Conservation (phyloP, 2,329 filamentous ascomycete species). For the Nannizzia gypsea region DNA sequence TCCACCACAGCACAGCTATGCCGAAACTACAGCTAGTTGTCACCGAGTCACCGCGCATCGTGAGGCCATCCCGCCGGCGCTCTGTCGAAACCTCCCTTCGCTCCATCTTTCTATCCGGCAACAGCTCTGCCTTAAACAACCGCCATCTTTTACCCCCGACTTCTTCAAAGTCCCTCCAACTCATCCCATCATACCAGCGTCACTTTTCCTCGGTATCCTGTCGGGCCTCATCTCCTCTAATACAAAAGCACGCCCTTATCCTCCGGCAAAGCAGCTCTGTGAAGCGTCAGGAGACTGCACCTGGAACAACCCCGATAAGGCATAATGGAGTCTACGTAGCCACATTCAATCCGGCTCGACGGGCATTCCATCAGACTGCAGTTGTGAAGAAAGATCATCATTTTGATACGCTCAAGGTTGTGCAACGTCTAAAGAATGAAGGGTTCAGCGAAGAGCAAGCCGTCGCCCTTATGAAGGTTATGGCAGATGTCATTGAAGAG, state of each 20-base stretch:
- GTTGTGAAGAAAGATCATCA: constrained; percentile 65
- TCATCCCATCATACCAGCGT: neutral
- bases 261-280: neutral
- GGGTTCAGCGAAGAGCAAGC: constrained; percentile 93
- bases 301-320: constrained; percentile 23
- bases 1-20: constrained; percentile 22
- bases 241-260: neutral
- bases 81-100: neutral
- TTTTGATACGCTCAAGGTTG: constrained; percentile 96
- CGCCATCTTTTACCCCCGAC: neutral
- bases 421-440: constrained; percentile 76
- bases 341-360: constrained; percentile 30
- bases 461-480: constrained; percentile 95
- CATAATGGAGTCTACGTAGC: constrained; percentile 40
- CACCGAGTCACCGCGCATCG: constrained; percentile 32
- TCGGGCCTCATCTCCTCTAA: neutral
- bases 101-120: constrained; percentile 2
- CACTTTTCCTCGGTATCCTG: neutral
- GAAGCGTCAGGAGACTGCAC: neutral
- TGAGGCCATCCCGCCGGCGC: constrained; percentile 18
- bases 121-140: neutral
- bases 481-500: constrained; percentile 95
- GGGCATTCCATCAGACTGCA: constrained; percentile 49
- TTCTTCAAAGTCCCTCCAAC: neutral
- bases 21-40: constrained; percentile 29